These are phyloP conservation scores for Penicillium sp. DNA, from an alignment of 2,329 filamentous ascomycete species.

Conservation along the genomic window DNA sequence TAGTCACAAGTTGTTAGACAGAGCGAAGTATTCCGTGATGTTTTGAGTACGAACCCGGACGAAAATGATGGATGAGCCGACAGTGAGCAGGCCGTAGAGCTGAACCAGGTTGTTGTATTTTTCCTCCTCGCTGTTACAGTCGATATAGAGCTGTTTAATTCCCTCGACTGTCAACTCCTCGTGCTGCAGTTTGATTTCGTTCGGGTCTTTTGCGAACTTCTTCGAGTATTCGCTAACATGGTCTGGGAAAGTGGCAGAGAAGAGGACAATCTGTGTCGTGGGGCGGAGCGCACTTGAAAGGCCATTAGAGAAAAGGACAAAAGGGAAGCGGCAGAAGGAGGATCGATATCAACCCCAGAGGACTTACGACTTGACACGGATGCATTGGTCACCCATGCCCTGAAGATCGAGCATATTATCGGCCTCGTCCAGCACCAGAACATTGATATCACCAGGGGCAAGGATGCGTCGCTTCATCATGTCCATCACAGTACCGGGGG, in stretches of 20 bases:
- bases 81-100: slow-evolving; percentile 94
- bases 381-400: slow-evolving; percentile 92
- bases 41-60: slow-evolving; percentile 68
- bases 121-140: slow-evolving; percentile 78
- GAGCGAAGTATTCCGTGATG: not conserved
- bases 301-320: slow-evolving; percentile 46
- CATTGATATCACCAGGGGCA: slow-evolving; percentile 71
- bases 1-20: slow-evolving; percentile 43
- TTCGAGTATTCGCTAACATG: slow-evolving; percentile 83
- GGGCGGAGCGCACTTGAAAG: slow-evolving; percentile 63
- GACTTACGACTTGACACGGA: slow-evolving; percentile 82
- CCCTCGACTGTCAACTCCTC: slow-evolving; percentile 95
- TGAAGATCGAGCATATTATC: slow-evolving; percentile 99
- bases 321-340: not conserved
- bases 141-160: slow-evolving; percentile 97
- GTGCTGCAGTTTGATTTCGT: slow-evolving; percentile 83
- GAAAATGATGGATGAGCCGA: slow-evolving; percentile 97
- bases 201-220: slow-evolving; percentile 82
- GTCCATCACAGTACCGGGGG: slow-evolving; percentile 90
- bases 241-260: slow-evolving; percentile 91
- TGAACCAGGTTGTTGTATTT: slow-evolving; percentile 90
- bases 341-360: too few species aligned
- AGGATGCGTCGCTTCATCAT: slow-evolving; percentile 78
- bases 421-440: slow-evolving; percentile 92
- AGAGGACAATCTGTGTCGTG: slow-evolving; percentile 83